Evolutionary conservation across 805 yeast genomes (phyloP).

Genomic region (Nakazawaea pomicola): DNA sequence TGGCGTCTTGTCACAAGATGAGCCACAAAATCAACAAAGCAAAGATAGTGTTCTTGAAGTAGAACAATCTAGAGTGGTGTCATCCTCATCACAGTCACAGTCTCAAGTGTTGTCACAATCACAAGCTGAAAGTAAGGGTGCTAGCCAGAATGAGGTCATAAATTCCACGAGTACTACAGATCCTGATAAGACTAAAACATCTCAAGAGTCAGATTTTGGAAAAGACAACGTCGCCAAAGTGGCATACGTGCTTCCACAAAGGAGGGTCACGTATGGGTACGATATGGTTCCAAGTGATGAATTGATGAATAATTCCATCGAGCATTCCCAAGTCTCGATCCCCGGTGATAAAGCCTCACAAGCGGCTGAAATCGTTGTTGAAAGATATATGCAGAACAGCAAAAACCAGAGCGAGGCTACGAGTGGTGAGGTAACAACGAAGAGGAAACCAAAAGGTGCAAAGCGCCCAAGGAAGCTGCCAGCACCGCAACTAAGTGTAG

Average conservation of each 20-base stretch:
- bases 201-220: neutral
- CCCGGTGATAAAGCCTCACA: neutral
- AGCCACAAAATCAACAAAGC: neutral
- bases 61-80: slow-evolving; percentile 1
- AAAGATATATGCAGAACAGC: neutral
- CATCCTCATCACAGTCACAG: slow-evolving; percentile 1
- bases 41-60: slow-evolving; percentile 5
- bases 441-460: no score
- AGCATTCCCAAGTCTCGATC: neutral
- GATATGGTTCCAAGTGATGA: neutral
- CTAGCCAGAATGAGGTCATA: slow-evolving; percentile 1
- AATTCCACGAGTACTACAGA: slow-evolving; percentile 3
- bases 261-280: neutral
- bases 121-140: neutral
- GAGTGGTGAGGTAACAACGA: neutral
- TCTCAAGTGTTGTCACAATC: neutral
- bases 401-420: no score
- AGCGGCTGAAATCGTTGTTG: neutral
- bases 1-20: no score
- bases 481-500: no score
- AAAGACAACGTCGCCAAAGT: neutral
- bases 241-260: neutral
- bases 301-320: neutral
- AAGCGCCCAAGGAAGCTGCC: no score
- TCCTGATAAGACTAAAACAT: neutral